These are phyloP conservation scores for Aureobasidium sp. DNA, from an alignment of 2,329 filamentous ascomycete genomes.

Conservation along the genomic window DNA sequence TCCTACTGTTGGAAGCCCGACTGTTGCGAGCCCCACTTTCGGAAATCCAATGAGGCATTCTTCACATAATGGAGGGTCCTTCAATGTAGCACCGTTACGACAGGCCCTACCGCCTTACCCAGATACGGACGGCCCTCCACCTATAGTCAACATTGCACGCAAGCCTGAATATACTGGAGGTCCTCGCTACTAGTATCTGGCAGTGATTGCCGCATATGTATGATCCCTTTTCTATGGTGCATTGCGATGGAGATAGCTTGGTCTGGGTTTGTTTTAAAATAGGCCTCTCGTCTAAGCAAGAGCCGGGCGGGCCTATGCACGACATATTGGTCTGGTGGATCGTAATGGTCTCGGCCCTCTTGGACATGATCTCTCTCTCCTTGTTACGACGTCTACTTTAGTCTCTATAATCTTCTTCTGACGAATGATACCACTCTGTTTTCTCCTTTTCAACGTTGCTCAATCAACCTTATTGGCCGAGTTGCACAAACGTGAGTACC, in stretches of 20 bases:
- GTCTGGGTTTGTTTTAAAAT: neutral
- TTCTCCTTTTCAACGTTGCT: neutral
- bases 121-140: slow-evolving; percentile 70
- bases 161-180: slow-evolving; percentile 59
- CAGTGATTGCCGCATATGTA: neutral
- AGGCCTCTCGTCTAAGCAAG: no score
- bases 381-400: neutral
- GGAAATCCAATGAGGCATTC: slow-evolving; percentile 24
- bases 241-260: neutral
- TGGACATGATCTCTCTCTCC: neutral
- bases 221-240: neutral
- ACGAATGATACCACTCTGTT: slow-evolving; percentile 12
- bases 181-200: neutral
- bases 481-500: neutral
- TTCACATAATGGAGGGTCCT: slow-evolving; percentile 1
- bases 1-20: slow-evolving; percentile 22
- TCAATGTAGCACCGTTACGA: slow-evolving; percentile 5
- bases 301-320: neutral
- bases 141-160: slow-evolving; percentile 73
- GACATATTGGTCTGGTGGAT: no score
- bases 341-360: neutral
- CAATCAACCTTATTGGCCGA: neutral
- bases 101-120: slow-evolving; percentile 65
- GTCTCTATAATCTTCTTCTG: neutral
- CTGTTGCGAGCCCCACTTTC: slow-evolving; percentile 25